phyloP scores from a whole-genome alignment of 768 basidiomycete species.

The Gymnopilus dilepis region DNA sequence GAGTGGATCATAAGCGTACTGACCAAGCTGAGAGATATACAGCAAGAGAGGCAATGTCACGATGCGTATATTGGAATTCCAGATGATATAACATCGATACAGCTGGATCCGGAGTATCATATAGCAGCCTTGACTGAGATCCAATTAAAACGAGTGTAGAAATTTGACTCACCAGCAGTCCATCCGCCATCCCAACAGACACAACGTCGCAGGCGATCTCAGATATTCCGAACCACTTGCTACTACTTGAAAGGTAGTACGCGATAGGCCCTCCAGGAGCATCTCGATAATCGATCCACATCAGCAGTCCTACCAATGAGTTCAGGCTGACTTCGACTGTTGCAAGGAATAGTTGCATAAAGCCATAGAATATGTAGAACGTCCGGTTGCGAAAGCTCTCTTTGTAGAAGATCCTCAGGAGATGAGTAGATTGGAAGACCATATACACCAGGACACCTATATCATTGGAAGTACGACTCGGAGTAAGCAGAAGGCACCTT shows the following conservation, averaged over 20 bases:
- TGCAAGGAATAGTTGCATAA: not conserved
- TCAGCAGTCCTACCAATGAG: not conserved
- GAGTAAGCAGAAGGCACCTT: no score
- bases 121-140: no score
- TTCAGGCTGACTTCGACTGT: not conserved
- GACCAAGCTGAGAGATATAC: not conserved
- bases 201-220: not conserved
- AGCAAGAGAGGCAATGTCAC: not conserved
- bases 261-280: not conserved
- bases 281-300: constrained; percentile 8
- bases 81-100: constrained; percentile 1
- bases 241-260: not conserved
- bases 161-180: not conserved
- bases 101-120: no score
- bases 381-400: not conserved
- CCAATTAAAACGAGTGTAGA: no score
- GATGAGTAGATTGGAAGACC: constrained; percentile 1
- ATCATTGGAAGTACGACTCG: no score
- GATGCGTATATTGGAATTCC: not conserved
- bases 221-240: not conserved
- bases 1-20: not conserved
- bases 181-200: not conserved
- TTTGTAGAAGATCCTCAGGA: not conserved
- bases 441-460: not conserved
- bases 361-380: not conserved